Percentiles rank a stretch among this genome's conserved stretches.
phyloP scores from a whole-genome alignment of 768 basidiomycete genomes.

The Lanmaoa rubissima region DNA sequence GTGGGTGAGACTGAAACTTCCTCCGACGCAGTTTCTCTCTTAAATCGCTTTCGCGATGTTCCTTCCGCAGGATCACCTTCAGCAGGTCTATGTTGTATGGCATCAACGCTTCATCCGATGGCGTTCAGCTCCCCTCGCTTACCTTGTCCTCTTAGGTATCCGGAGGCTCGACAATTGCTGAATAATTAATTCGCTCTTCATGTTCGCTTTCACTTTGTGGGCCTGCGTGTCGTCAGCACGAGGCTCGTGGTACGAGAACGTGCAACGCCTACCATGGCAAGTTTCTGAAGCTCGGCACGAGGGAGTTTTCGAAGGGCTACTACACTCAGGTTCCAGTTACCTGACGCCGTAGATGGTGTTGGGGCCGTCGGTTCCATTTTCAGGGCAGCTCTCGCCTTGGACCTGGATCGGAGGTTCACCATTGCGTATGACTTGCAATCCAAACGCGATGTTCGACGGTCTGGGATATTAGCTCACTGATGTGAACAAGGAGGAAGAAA shows the following conservation, averaged over 20 bases:
- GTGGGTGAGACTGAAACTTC: not conserved
- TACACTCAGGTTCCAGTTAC: constrained; percentile 8
- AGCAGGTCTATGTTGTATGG: not conserved
- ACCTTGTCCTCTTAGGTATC: constrained; percentile 13
- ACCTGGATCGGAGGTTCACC: constrained; percentile 8
- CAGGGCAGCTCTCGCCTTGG: constrained; percentile 3
- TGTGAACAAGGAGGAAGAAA: not conserved
- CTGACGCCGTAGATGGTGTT: not conserved
- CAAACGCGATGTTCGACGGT: not conserved
- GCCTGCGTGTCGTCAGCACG: constrained; percentile 14
- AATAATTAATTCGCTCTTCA: constrained; percentile 29
- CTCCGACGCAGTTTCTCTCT: not conserved
- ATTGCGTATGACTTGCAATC: constrained; percentile 2
- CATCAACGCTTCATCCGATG: not conserved
- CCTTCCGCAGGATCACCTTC: constrained; percentile 8
- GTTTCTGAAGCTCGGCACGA: constrained; percentile 26
- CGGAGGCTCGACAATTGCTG: constrained; percentile 15
- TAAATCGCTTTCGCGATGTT: constrained; percentile 18
- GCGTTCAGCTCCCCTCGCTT: not conserved
- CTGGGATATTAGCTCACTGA: not conserved
- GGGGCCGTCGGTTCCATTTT: not conserved
- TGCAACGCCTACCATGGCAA: constrained; percentile 20
- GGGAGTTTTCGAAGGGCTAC: constrained; percentile 23
- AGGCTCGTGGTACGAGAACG: not conserved
- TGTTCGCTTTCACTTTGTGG: constrained; percentile 24